Conservation (phyloP, 352 stramenopile genomes). For the Elongisporangium prolatum region DNA sequence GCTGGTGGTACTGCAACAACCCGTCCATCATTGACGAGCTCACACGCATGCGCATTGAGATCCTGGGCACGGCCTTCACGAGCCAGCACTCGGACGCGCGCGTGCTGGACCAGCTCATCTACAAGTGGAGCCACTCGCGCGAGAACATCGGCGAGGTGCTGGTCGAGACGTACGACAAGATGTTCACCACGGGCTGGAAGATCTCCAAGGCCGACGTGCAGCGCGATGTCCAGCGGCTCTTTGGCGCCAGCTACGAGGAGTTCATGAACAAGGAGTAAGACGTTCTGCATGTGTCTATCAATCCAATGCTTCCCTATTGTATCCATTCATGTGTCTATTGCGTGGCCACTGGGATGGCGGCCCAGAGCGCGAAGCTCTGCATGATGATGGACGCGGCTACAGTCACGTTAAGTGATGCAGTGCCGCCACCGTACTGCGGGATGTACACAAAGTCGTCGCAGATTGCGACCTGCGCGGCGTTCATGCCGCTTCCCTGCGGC, state of each 20-base stretch:
- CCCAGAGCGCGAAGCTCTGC: slow-evolving; percentile 87
- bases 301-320: not conserved
- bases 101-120: slow-evolving; percentile 93
- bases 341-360: slow-evolving; percentile 20
- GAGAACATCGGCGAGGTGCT: slow-evolving; percentile 87
- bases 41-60: slow-evolving; percentile 90
- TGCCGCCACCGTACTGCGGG: slow-evolving; percentile 92
- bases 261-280: slow-evolving; percentile 81
- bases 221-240: slow-evolving; percentile 80
- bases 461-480: slow-evolving; percentile 84
- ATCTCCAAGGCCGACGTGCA: slow-evolving; percentile 79
- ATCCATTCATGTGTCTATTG: not conserved
- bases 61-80: slow-evolving; percentile 92
- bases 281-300: not conserved
- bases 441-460: slow-evolving; percentile 95
- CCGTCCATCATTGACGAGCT: slow-evolving; percentile 90
- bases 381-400: slow-evolving; percentile 93
- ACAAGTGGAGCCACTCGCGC: slow-evolving; percentile 94
- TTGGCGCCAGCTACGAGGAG: slow-evolving; percentile 90
- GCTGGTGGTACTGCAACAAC: slow-evolving; percentile 96
- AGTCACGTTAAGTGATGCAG: slow-evolving; percentile 94
- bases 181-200: slow-evolving; percentile 81
- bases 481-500: slow-evolving; percentile 86
- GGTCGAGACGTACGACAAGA: slow-evolving; percentile 85
- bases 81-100: slow-evolving; percentile 93